Conservation (phyloP, 2,329 filamentous ascomycete genomes). For the Diplodia intermedia region DNA sequence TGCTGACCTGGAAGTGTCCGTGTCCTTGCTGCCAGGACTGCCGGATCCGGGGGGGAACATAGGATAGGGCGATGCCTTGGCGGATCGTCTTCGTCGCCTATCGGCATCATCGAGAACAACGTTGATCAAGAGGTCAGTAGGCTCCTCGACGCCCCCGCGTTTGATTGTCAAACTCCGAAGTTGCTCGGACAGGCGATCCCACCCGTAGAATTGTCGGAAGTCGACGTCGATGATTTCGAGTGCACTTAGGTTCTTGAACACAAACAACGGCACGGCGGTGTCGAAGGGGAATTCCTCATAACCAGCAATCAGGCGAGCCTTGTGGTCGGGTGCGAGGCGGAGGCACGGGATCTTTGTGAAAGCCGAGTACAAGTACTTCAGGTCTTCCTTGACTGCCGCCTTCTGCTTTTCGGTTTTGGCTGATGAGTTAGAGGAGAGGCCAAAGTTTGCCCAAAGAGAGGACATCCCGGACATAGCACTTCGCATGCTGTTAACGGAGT, state of each 20-base stretch:
- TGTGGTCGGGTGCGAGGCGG: conserved; percentile 88
- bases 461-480: conserved; percentile 99
- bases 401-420: conserved; percentile 91
- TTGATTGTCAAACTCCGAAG: conserved; percentile 88
- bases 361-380: conserved; percentile 96
- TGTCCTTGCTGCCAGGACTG: conserved; percentile 68
- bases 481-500: conserved; percentile 93
- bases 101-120: conserved; percentile 98
- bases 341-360: conserved; percentile 98
- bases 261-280: conserved; percentile 92
- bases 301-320: conserved; percentile 85
- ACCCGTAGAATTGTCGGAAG: conserved; percentile 95
- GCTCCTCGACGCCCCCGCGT: conserved; percentile 86
- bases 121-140: conserved; percentile 85
- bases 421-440: conserved; percentile 78
- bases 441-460: conserved; percentile 86
- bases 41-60: conserved; percentile 69
- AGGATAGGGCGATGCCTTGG: conserved; percentile 83
- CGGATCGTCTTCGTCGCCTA: conserved; percentile 83
- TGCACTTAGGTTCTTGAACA: conserved; percentile 95
- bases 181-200: conserved; percentile 93
- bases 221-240: conserved; percentile 95
- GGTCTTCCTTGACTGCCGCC: conserved; percentile 79
- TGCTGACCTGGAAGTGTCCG: conserved; percentile 72
- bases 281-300: conserved; percentile 99